A percentile compares a stretch with the other conserved stretches of the same genome.
These are phyloP conservation scores for Lolium perenne DNA, from an alignment of 176 grass and related monocot species.

Conservation along the genomic window DNA sequence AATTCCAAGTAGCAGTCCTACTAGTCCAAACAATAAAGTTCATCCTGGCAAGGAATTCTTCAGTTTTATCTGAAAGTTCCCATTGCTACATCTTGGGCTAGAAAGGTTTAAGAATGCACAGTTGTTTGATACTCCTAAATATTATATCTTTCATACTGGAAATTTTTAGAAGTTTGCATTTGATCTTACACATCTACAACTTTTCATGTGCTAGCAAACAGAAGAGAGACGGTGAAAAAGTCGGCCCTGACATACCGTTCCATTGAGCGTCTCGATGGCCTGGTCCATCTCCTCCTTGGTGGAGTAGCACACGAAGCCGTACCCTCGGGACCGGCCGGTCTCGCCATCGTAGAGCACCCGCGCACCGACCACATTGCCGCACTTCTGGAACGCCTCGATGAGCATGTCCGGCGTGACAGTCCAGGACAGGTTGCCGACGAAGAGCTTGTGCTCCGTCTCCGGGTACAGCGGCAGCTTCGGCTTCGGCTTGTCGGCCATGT, in stretches of 20 bases:
- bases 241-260: constrained; percentile 42
- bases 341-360: constrained; percentile 88
- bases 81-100: neutral
- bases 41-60: neutral
- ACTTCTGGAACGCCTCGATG: constrained; percentile 57
- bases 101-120: neutral
- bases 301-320: constrained; percentile 89
- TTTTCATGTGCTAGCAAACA: neutral
- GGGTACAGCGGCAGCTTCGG: constrained; percentile 69
- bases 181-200: too few species aligned
- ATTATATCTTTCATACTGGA: neutral
- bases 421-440: constrained; percentile 92
- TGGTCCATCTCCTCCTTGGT: constrained; percentile 90
- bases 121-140: neutral
- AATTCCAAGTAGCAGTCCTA: neutral
- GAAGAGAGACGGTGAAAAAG: neutral
- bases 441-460: constrained; percentile 84
- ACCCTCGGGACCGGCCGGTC: constrained; percentile 73
- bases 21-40: neutral
- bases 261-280: constrained; percentile 70
- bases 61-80: neutral
- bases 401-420: constrained; percentile 76
- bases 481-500: constrained; percentile 85
- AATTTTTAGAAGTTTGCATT: neutral
- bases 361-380: constrained; percentile 74